phyloP scores from a whole-genome alignment of 176 grass and related monocot species.

The Avena eriantha region DNA sequence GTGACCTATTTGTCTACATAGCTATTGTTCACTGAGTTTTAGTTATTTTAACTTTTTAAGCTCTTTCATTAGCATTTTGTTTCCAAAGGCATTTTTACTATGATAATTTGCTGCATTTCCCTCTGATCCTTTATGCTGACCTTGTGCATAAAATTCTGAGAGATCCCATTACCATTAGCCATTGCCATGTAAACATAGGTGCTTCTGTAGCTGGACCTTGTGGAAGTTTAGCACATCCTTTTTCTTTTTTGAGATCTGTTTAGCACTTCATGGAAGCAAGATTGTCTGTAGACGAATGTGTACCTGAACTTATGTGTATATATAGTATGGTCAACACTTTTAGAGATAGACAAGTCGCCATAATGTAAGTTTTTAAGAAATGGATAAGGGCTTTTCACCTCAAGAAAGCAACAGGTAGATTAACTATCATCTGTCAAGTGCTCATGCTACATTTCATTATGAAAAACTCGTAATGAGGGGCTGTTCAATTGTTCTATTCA shows the following conservation, averaged over 20 bases:
- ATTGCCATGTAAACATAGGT: neutral
- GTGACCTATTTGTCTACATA: neutral
- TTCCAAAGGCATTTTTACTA: neutral
- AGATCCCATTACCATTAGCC: conserved; percentile 29
- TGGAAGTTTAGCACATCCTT: neutral
- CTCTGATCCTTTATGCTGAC: neutral
- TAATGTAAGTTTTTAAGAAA: conserved; percentile 5
- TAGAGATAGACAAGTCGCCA: neutral
- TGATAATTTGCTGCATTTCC: neutral
- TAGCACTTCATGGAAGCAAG: neutral
- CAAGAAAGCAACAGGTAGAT: neutral
- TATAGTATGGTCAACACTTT: neutral
- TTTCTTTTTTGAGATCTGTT: neutral
- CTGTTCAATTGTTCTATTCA: neutral
- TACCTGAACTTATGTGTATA: neutral
- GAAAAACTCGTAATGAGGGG: neutral
- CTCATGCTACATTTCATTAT: conserved; percentile 29
- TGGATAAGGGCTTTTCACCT: neutral
- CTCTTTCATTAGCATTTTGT: conserved; percentile 6
- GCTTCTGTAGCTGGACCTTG: conserved; percentile 17
- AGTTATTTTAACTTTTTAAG: neutral
- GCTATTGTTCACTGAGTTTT: neutral
- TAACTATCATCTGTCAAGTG: neutral
- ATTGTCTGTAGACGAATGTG: neutral
- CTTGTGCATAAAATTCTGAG: conserved; percentile 9